Evolutionary conservation across 768 basidiomycete species (phyloP), one percentile per base, ranked within the genome.

Genomic region (Piloderma croceum): DNA sequence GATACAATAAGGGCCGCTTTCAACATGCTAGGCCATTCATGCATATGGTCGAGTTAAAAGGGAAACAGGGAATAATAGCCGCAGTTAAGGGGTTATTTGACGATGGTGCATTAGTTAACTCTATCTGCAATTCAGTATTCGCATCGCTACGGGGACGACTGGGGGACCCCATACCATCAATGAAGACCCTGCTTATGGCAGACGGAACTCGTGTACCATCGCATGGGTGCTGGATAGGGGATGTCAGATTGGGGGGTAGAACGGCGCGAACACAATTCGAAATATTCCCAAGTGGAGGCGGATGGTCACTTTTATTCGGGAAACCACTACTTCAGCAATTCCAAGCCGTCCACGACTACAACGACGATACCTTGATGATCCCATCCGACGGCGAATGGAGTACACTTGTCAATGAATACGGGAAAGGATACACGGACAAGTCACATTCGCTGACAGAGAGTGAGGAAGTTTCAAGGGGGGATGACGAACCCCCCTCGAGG

Each of bases 261-360:
- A 9, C 11, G 22, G 15, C 24, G 11, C 32, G 11, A 22, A n/a
- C n/a, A n/a, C n/a, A n/a, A 3, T 50, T 49, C 29, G 38, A 49
- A 31, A 31, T 38, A 24, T 21, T 42, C 36, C 36, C 55, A 34
- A 60, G 61, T 20, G 47, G 54, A 2, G 53, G 53, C 0, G 50
- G 52, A 13, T 64, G 57, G 57, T 39, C 43, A 2, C 42, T 62
- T 13, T 33, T 62, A 1, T 47, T 64, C 7, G 56, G 59, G n/a
- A 64, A 64, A 39, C 55, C 53, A 1, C 36, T 54, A 5, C 49
- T 62, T 12, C 39, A 41, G 18, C 29, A 27, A 7, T 54, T 60
- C 24, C 9, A 41, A 7, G 56, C 49, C 6, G 29, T 51, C 2
- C 62, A 62, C n/a, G 47, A 61, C 24, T 63, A 59, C 24, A 36